Evolutionary conservation across 2,329 filamentous ascomycete genomes (phyloP).

Genomic region (Botrytis paeoniae): DNA sequence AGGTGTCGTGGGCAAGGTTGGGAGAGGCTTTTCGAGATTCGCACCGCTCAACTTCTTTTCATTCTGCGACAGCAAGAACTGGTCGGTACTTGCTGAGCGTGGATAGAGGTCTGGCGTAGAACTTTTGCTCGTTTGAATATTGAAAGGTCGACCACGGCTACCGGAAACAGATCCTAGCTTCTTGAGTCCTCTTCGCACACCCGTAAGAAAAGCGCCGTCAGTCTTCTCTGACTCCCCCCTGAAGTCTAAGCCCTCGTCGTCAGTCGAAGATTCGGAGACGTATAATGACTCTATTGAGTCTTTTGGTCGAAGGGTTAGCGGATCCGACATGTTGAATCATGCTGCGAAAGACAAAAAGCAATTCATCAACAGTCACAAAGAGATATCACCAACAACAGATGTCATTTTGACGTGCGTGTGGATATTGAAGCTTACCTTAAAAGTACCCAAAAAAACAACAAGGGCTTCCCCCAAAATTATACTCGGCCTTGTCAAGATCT

Average conservation of each 20-base stretch:
- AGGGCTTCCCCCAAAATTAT: constrained; percentile 23
- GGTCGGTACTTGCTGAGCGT: constrained; percentile 23
- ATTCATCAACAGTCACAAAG: constrained; percentile 15
- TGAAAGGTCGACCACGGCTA: constrained; percentile 27
- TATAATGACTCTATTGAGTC: constrained; percentile 32
- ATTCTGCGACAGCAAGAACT: constrained; percentile 7
- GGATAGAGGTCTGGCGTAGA: constrained; percentile 21
- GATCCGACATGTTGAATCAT: constrained; percentile 37
- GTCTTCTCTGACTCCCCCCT: constrained; percentile 18
- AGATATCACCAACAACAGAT: constrained; percentile 21
- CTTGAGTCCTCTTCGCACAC: constrained; percentile 36
- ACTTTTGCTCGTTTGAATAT: constrained; percentile 27
- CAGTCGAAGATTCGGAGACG: constrained; percentile 29
- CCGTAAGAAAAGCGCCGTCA: constrained; percentile 33
- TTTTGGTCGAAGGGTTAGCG: constrained; percentile 35
- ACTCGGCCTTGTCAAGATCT: constrained; percentile 24
- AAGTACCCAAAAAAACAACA: constrained; percentile 6
- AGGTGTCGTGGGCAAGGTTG: constrained; percentile 34
- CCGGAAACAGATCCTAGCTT: constrained; percentile 36
- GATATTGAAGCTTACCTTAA: constrained; percentile 20
- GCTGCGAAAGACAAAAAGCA: constrained; percentile 23
- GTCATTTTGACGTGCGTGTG: constrained; percentile 20
- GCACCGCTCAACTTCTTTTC: constrained; percentile 31
- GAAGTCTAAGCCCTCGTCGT: constrained; percentile 25
- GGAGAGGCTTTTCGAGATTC: constrained; percentile 37